Evolutionary conservation across 148 eudicot species (phyloP), one percentile per base, ranked within the genome.

Genomic region (Amaranthus cruentus): DNA sequence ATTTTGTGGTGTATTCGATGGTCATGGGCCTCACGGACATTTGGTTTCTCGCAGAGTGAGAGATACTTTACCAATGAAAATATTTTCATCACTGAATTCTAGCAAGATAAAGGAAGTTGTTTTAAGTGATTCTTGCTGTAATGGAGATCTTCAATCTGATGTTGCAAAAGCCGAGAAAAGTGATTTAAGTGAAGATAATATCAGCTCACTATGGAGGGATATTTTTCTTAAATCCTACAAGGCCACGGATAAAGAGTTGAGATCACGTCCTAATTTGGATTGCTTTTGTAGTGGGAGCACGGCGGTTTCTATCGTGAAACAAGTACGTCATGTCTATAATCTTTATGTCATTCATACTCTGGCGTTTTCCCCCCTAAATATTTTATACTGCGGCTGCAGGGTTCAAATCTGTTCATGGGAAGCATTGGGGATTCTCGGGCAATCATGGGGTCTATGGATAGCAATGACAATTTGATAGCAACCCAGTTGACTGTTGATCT

Each of bases 241-340:
- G 84, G 86, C 92, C 61, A 96, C 92, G 97, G 99, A 96, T 75
- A 92, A 92, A 82, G 97, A 92, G 75, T 77, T 96, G 68, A 90
- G 85, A 77, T 90, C 94, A 43, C 96, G 87, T 80, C 89, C 97
- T 68, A 92, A 88, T 77, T 56, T 96, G 73, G 99, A 96, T 76
- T 88, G 99, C 87, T 96, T 90, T 82, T 96, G 99, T 78, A 96
- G 99, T 83, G 99, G 99, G 53, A 96, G 99, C 85, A 96, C 99
- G 49, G 92, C 91, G 72, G 87, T 96, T 70, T 86, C 96, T 60
- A 81, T 96, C 28, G 85, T 96, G 62, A 96, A 90, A 80, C 99
- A 96, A 81, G 99, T 95, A 85, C 10, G 9, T 68, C 38, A 61
- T 72, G 14, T 47, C 69, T 44, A 48, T 13, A 18, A 44, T 72